Base-by-base conservation (phyloP, 345 rosid genomes). In the Chamaenerion angustifolium region DNA sequence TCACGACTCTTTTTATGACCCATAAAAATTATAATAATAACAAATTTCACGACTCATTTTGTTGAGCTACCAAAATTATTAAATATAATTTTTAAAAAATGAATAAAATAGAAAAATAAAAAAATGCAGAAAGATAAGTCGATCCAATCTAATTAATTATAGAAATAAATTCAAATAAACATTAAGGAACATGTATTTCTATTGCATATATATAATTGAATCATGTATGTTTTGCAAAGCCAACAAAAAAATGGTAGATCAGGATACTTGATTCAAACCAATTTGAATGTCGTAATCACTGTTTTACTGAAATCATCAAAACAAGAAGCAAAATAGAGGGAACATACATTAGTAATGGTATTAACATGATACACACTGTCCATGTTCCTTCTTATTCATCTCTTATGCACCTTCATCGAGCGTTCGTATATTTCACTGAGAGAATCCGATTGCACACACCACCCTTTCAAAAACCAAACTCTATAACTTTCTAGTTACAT, bases 341-440 rank as follows among this genome's bases (percentile, higher is more conserved):
- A n/a, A 6, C 85, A 84, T 74, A 93, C 99, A 68, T 79, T 88
- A 58, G 95, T 95, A 58, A 93, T 75, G 52, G 99, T 88, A 64
- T 90, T 88, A 54, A 93, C 58, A 27, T 96, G 82, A 69, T 82
- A 88, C 19, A 88, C 94, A 64, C 77, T 79, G 57, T 80, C 99
- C 71, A 63, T 79, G 56, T 88, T 93, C 57, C 69, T 82, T 70
- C 90, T 76, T 46, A 93, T 83, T 95, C 99, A 88, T 54, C 66
- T 66, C 82, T 77, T 87, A 61, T 92, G n/a, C n/a, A 79, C 82
- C 62, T 84, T 96, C 96, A 92, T 88, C 55, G 60, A 56, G 55
- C 58, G 67, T 55, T 60, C 60, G 60, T 42, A 6, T 43, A n/a
- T 31, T 31, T 31, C 37, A 31, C 37, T 31, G 37, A 8, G 10